Evolutionary conservation across 495 filamentous ascomycete genomes (phyloP).

Genomic region (Xylaria longipes): DNA sequence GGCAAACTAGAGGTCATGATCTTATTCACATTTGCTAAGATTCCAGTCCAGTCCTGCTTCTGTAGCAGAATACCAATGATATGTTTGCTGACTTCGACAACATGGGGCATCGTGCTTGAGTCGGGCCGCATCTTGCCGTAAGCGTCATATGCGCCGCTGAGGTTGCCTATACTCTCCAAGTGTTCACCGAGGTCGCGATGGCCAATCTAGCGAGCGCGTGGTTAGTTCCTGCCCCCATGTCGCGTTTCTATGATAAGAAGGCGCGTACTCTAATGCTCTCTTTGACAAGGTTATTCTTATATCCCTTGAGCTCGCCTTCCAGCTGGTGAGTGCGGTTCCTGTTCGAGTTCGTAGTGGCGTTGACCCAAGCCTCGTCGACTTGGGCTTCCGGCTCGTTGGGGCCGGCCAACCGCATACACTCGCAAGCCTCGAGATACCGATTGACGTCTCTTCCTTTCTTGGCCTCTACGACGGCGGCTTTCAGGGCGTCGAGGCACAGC

Average conservation of each 20-base stretch:
- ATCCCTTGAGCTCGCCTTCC: constrained; percentile 83
- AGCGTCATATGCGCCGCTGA: constrained; percentile 47
- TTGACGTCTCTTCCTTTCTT: constrained; percentile 76
- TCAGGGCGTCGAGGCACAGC: constrained; percentile 81
- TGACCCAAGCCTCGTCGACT: constrained; percentile 74
- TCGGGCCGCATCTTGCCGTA: constrained; percentile 56
- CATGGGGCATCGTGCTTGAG: constrained; percentile 51
- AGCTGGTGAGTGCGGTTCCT: constrained; percentile 72
- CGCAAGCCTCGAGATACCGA: constrained; percentile 73
- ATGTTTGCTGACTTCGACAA: constrained; percentile 52
- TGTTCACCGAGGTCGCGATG: constrained; percentile 57
- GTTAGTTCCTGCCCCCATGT: background rate
- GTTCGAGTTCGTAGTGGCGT: constrained; percentile 65
- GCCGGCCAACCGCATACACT: constrained; percentile 64
- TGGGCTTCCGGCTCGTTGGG: constrained; percentile 71
- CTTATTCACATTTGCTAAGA: constrained; percentile 72
- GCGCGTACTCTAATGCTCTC: constrained; percentile 87
- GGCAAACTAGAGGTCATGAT: constrained; percentile 57
- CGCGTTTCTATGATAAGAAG: background rate
- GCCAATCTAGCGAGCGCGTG: constrained; percentile 46
- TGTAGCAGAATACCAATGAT: constrained; percentile 52
- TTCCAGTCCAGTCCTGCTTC: constrained; percentile 54
- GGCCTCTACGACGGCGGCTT: constrained; percentile 75
- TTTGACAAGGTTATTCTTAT: constrained; percentile 97
- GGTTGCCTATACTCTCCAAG: constrained; percentile 50